Evolutionary conservation across 352 stramenopile species (phyloP).

Genomic region (Bremia lactucae): DNA sequence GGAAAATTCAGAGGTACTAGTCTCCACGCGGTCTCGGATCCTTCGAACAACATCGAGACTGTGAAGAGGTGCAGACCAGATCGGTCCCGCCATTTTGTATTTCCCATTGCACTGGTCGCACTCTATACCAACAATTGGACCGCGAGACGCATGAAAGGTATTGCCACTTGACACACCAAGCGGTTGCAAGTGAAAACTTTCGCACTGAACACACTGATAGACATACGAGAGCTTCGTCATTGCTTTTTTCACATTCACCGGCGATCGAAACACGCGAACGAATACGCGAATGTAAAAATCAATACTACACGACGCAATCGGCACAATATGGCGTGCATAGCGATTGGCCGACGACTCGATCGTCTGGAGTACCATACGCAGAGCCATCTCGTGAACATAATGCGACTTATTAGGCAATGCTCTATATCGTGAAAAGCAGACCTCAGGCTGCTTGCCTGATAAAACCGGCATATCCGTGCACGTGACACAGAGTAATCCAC

Average conservation of each 20-base stretch:
- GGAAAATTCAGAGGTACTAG: conserved; percentile 79
- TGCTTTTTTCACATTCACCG: conserved; percentile 89
- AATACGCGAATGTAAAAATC: conserved; percentile 99
- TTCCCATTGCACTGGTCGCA: conserved; percentile 79
- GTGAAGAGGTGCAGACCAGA: conserved; percentile 96
- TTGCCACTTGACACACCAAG: conserved; percentile 84
- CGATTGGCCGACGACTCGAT: conserved; percentile 91
- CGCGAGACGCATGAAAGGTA: conserved; percentile 73
- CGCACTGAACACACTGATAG: conserved; percentile 91
- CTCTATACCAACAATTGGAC: conserved; percentile 49
- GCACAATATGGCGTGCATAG: conserved; percentile 95
- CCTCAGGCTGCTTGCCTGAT: conserved; percentile 80
- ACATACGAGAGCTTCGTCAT: conserved; percentile 87
- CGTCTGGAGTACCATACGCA: conserved; percentile 90
- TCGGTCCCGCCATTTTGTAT: conserved; percentile 91
- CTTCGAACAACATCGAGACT: conserved; percentile 83
- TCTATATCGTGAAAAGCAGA: conserved; percentile 84
- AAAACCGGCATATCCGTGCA: conserved; percentile 97
- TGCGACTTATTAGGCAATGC: conserved; percentile 81
- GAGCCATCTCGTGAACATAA: conserved; percentile 83
- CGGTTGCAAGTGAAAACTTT: conserved; percentile 95
- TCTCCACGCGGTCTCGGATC: conserved; percentile 68
- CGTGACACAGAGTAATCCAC: conserved; percentile 97
- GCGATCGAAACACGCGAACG: conserved; percentile 95
- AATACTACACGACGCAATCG: conserved; percentile 96